Base-by-base conservation (phyloP, 164 flowering plant genomes). In the Tetrastigma voinierianum region DNA sequence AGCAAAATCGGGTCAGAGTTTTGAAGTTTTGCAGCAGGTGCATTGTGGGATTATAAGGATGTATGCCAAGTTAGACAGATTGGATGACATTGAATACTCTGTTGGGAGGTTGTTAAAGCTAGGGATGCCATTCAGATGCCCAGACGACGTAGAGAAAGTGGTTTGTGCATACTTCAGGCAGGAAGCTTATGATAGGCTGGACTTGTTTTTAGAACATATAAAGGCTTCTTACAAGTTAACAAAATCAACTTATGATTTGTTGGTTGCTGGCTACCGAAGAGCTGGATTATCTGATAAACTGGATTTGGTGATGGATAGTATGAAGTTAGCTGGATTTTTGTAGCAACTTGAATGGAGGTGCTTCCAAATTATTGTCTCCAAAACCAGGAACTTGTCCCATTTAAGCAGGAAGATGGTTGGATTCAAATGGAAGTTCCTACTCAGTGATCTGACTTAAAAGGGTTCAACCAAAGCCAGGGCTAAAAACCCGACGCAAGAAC, bases 51-150 rank as follows among this genome's bases (percentile, higher is more conserved):
- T 85, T 20, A 74, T 85, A 65, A 72, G 79, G 65, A 53, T 77
- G 65, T 72, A 80, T 69, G 86, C 84, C 18, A 48, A 51, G 65
- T 60, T 58, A 11, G 82, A 83, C 69, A 74, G 84, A 65, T 68
- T 83, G 69, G 85, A 85, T 72, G 85, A 79, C 59, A 55, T 85
- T 20, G 87, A 85, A 66, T 74, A 72, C 61, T 61, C 81, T 57
- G 74, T 83, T 32, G 82, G 85, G 54, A 79, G 87, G 73, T 81
- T 85, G 89, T 20, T 83, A 68, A 81, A 75, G 61, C 73, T 73
- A 59, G 84, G 85, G 10, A 14, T 78, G 47, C 72, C 76, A n/a
- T 81, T 83, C 59, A 62, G 58, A 25, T 59, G 67, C 45, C 16
- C 73, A 14, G 77, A 76, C 19, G 85, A 78, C 74, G 81, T 85